Percentiles rank a stretch among this genome's conserved stretches.
phyloP scores from a whole-genome alignment of 1,139 yeast species.

The Pneumocystis wakefieldiae region DNA sequence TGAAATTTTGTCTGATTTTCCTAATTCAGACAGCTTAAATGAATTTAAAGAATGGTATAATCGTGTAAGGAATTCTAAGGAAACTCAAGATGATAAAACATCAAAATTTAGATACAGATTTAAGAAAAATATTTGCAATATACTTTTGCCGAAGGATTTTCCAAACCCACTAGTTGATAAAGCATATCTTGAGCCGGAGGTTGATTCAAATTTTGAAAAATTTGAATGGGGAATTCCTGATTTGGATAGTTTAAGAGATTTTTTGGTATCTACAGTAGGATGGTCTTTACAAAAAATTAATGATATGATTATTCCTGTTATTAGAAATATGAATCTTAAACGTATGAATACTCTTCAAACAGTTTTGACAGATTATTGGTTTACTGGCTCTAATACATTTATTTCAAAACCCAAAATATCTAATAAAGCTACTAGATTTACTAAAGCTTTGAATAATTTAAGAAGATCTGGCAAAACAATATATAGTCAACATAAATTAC shows the following conservation, averaged over 20 bases:
- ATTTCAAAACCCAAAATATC: background rate
- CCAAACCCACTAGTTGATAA: conserved; percentile 56
- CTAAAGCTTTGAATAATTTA: background rate
- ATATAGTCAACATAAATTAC: background rate
- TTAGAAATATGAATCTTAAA: conserved; percentile 50
- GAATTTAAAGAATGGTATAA: conserved; percentile 45
- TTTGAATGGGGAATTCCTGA: conserved; percentile 90
- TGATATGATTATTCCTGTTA: conserved; percentile 76
- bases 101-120: conserved; percentile 30
- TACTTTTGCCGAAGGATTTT: conserved; percentile 48
- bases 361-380: conserved; percentile 43
- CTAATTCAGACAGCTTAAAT: conserved; percentile 24
- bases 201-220: conserved; percentile 59
- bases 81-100: conserved; percentile 9
- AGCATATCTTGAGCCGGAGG: conserved; percentile 69
- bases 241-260: conserved; percentile 60
- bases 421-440: background rate
- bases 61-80: conserved; percentile 8
- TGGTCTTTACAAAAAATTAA: conserved; percentile 71
- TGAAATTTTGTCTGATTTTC: conserved; percentile 86
- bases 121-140: conserved; percentile 44
- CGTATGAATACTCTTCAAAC: conserved; percentile 37
- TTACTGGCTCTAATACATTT: conserved; percentile 7
- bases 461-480: background rate
- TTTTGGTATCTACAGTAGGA: conserved; percentile 54